Evolutionary conservation across 176 grass and related monocot species (phyloP).

Genomic region (Oryza meyeriana): DNA sequence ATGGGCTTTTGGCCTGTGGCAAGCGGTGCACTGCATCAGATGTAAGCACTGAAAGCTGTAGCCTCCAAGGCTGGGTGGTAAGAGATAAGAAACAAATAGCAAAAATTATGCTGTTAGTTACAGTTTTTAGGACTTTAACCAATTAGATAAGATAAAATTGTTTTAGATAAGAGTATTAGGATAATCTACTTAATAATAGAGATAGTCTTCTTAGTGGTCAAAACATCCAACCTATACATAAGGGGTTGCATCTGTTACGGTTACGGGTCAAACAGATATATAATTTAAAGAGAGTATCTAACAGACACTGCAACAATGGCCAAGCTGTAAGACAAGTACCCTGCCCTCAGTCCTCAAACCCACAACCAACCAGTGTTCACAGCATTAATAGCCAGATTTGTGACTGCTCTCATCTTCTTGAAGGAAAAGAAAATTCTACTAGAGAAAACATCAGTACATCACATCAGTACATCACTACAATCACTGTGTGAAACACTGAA

Average conservation of each 20-base stretch:
- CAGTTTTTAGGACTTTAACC: not conserved
- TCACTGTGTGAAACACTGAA: not conserved
- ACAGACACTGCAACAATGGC: too few relatives aligned
- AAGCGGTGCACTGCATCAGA: not conserved
- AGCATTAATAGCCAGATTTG: not conserved
- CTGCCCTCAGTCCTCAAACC: not conserved
- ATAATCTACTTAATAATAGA: too few relatives aligned
- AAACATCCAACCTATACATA: too few relatives aligned
- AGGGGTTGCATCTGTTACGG: too few relatives aligned
- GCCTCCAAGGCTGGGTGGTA: not conserved
- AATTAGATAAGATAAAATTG: too few relatives aligned
- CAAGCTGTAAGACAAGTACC: not conserved
- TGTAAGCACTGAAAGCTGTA: not conserved
- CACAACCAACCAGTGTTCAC: not conserved
- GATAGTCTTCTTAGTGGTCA: too few relatives aligned
- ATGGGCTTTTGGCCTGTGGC: not conserved
- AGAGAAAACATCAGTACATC: not conserved
- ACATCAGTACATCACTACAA: not conserved
- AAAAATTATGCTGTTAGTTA: not conserved
- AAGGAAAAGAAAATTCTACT: not conserved
- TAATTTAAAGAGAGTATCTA: too few relatives aligned
- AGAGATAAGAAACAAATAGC: not conserved
- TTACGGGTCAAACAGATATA: too few relatives aligned
- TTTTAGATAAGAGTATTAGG: too few relatives aligned
- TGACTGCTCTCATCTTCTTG: not conserved